Evolutionary conservation across 2,329 filamentous ascomycete species (phyloP).

Genomic region (Aspergillus cejpii): DNA sequence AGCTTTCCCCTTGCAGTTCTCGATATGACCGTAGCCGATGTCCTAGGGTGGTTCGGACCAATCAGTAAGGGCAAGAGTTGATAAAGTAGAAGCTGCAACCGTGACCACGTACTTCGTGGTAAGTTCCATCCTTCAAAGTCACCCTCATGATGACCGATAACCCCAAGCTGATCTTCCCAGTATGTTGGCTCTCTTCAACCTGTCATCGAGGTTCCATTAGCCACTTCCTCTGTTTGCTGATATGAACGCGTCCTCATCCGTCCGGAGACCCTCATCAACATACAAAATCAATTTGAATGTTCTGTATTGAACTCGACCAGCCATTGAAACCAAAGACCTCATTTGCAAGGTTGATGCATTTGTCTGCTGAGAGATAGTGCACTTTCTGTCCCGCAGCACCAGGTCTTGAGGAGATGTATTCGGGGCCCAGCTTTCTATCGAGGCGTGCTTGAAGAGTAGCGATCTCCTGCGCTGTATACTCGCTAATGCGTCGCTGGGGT

Average conservation of each 20-base stretch:
- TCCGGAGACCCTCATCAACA: slow-evolving; percentile 17
- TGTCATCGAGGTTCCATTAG: slow-evolving; percentile 22
- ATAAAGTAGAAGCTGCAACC: background rate
- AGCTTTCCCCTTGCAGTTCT: slow-evolving; percentile 92
- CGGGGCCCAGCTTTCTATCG: slow-evolving; percentile 88
- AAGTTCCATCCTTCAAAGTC: slow-evolving; percentile 88
- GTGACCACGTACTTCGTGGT: slow-evolving; percentile 60
- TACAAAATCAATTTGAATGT: slow-evolving; percentile 89
- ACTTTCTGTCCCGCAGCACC: slow-evolving; percentile 81
- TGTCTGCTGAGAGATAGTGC: slow-evolving; percentile 92
- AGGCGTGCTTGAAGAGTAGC: slow-evolving; percentile 79
- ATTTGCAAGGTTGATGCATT: slow-evolving; percentile 90
- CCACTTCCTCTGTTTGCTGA: background rate
- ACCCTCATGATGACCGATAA: slow-evolving; percentile 86
- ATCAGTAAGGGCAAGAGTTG: background rate
- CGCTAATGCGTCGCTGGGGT: slow-evolving; percentile 57
- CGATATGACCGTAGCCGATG: slow-evolving; percentile 91
- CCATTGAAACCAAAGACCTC: slow-evolving; percentile 96
- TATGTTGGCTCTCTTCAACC: slow-evolving; percentile 74
- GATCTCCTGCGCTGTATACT: slow-evolving; percentile 86
- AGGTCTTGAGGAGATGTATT: slow-evolving; percentile 83
- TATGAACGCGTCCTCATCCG: background rate
- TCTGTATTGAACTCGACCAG: slow-evolving; percentile 93
- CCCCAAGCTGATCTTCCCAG: slow-evolving; percentile 72
- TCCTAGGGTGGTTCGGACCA: slow-evolving; percentile 47